A percentile compares a stretch with the other conserved stretches of the same genome.
These are phyloP conservation scores for Trypanosoma caninum DNA, from an alignment of 208 protist genomes.

Conservation along the genomic window DNA sequence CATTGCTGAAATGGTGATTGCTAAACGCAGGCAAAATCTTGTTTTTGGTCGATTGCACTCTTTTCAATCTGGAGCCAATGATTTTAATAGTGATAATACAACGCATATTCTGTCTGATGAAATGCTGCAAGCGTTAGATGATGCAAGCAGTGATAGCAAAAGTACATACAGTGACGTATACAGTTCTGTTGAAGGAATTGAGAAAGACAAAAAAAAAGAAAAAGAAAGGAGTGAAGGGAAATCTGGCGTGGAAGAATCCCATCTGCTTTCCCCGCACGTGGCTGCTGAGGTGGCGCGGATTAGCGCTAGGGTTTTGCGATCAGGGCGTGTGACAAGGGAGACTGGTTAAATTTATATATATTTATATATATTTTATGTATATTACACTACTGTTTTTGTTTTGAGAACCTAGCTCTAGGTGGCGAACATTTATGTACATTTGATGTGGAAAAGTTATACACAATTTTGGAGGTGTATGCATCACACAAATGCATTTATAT, in stretches of 20 bases:
- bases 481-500: neutral
- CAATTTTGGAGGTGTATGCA: neutral
- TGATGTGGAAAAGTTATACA: no score
- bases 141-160: neutral
- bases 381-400: neutral
- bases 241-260: no score
- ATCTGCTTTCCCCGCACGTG: neutral
- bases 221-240: neutral
- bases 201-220: neutral
- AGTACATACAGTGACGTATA: no score
- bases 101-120: neutral
- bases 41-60: neutral
- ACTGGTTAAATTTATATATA: neutral
- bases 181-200: no score
- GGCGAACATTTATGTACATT: no score
- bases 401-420: no score
- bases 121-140: neutral
- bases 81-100: no score
- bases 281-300: slow-evolving; percentile 4
- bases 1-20: slow-evolving; percentile 75
- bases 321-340: no score
- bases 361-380: no score
- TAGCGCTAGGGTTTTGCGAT: slow-evolving; percentile 1
- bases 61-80: no score
- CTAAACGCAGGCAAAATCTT: slow-evolving; percentile 58